A percentile compares a stretch with the other conserved stretches of the same genome.
phyloP scores from a whole-genome alignment of 305 asterid species.

The Fraxinus floribunda region DNA sequence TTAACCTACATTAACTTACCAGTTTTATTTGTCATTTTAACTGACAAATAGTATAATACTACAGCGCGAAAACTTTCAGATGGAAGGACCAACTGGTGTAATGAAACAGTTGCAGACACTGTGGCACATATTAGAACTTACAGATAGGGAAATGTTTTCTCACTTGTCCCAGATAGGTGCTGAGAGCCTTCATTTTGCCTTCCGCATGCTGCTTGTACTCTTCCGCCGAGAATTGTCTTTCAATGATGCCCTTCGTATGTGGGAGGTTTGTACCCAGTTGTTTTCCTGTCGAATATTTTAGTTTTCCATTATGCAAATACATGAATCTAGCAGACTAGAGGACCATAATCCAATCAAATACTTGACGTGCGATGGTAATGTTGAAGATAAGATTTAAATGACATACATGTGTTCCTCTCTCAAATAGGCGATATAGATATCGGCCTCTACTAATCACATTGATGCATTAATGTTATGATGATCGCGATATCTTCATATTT shows the following conservation, averaged over 20 bases:
- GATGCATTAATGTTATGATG: background rate
- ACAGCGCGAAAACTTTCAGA: slow-evolving; percentile 91
- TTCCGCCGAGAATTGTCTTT: slow-evolving; percentile 93
- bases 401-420: background rate
- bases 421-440: background rate
- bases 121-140: slow-evolving; percentile 87
- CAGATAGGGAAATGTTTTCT: slow-evolving; percentile 84
- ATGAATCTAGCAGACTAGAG: background rate
- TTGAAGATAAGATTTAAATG: background rate
- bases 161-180: slow-evolving; percentile 88
- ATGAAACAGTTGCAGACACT: slow-evolving; percentile 94
- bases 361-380: background rate
- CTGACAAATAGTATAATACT: slow-evolving; percentile 6
- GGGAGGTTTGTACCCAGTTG: slow-evolving; percentile 83
- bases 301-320: slow-evolving; percentile 20
- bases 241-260: slow-evolving; percentile 88
- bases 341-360: background rate
- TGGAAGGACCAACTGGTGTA: slow-evolving; percentile 98
- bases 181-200: slow-evolving; percentile 98
- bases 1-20: slow-evolving; percentile 11
- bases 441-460: background rate
- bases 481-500: background rate
- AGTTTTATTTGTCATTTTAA: slow-evolving; percentile 29
- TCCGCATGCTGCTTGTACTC: slow-evolving; percentile 96
- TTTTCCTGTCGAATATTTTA: slow-evolving; percentile 14